A percentile compares a stretch with the other conserved stretches of the same genome.
phyloP scores from a whole-genome alignment of 2,329 filamentous ascomycete genomes.

The Davidsoniella neocaledoniae region DNA sequence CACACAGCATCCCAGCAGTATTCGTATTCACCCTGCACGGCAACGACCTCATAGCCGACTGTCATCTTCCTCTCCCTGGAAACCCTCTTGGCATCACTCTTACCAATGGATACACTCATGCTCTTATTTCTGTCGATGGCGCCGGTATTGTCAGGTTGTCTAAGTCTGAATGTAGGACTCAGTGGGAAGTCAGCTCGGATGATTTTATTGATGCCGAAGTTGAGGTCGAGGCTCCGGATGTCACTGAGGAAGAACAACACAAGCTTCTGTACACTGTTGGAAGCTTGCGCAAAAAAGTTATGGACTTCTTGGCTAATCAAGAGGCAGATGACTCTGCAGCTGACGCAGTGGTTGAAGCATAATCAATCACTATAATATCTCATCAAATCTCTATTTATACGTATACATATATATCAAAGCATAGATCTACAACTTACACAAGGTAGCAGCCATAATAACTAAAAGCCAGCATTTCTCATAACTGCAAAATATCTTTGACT shows the following conservation, averaged over 20 bases:
- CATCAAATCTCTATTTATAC: too few relatives aligned
- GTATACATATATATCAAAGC: too few relatives aligned
- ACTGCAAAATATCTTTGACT: too few relatives aligned
- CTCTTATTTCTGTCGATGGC: conserved; percentile 16
- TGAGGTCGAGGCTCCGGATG: conserved; percentile 18
- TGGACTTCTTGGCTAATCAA: conserved; percentile 14
- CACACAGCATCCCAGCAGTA: conserved; percentile 38
- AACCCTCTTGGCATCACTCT: conserved; percentile 20
- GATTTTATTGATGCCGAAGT: conserved; percentile 15
- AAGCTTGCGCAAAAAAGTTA: conserved; percentile 29
- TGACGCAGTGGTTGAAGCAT: background rate
- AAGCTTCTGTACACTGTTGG: conserved; percentile 30
- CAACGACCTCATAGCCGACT: conserved; percentile 42
- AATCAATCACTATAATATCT: background rate
- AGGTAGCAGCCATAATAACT: too few relatives aligned
- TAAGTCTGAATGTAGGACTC: background rate
- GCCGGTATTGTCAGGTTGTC: conserved; percentile 14
- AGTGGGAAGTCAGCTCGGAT: background rate
- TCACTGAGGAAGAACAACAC: conserved; percentile 23
- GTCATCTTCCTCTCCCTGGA: conserved; percentile 42
- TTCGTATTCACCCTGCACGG: conserved; percentile 42
- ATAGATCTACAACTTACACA: too few relatives aligned
- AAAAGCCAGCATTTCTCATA: too few relatives aligned
- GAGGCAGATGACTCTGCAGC: conserved; percentile 17
- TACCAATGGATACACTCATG: conserved; percentile 24